These are phyloP conservation scores for Fagus crenata DNA, from an alignment of 306 rosid species.

Conservation along the genomic window DNA sequence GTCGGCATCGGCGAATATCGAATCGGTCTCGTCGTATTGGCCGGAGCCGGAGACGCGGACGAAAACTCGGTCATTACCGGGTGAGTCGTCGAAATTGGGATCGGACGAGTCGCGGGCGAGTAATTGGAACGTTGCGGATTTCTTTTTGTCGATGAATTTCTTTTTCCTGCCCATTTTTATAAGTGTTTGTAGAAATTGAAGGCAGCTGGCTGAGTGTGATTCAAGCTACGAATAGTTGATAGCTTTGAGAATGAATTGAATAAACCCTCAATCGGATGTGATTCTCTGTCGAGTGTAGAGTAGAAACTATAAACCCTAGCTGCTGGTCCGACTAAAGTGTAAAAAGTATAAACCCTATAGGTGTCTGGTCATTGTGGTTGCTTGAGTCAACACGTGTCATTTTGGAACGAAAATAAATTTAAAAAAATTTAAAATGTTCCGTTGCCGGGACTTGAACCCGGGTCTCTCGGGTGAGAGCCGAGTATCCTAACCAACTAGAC, in stretches of 20 bases:
- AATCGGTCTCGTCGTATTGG: conserved; percentile 21
- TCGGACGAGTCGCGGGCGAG: conserved; percentile 80
- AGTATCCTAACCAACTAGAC: conserved; percentile 7
- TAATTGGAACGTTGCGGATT: conserved; percentile 65
- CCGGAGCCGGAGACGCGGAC: conserved; percentile 53
- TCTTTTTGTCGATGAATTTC: conserved; percentile 84
- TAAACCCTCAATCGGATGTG: not conserved
- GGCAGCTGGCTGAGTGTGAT: no score
- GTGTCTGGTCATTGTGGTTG: no score
- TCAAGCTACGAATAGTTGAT: not conserved
- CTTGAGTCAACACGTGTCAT: not conserved
- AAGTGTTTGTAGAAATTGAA: no score
- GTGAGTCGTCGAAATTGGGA: conserved; percentile 51
- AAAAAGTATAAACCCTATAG: not conserved
- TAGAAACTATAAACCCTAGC: not conserved
- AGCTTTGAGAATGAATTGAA: not conserved
- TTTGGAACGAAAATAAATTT: not conserved
- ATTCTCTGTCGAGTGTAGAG: not conserved
- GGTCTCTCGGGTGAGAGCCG: conserved; percentile 6
- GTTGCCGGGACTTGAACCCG: not conserved
- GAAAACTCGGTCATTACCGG: conserved; percentile 72
- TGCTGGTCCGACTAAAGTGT: not conserved
- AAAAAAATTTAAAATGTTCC: not conserved
- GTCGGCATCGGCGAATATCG: conserved; percentile 60
- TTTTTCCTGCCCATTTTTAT: conserved; percentile 50